Conservation (phyloP, 768 basidiomycete species). For the Grammothele lineata region DNA sequence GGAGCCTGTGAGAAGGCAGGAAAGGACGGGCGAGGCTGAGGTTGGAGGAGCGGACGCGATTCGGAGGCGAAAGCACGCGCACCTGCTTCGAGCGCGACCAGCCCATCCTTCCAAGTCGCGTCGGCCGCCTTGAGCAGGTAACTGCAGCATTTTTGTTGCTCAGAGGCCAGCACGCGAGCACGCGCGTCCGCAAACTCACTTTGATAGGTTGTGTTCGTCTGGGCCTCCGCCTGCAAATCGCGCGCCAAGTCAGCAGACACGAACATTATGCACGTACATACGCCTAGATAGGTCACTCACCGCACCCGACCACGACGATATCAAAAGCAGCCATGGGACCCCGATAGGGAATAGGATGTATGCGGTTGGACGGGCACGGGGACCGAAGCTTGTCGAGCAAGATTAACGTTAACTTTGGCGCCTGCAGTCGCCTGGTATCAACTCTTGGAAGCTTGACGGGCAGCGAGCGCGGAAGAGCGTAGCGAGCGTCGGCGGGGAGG, state of each 20-base stretch:
- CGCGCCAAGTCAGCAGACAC: conserved; percentile 8
- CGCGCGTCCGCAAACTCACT: too few relatives aligned
- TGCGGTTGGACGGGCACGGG: too few relatives aligned
- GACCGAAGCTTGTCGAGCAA: not conserved
- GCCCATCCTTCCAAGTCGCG: conserved; percentile 73
- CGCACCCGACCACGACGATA: conserved; percentile 65
- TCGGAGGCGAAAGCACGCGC: too few relatives aligned
- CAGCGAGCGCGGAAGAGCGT: too few relatives aligned
- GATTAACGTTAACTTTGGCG: too few relatives aligned
- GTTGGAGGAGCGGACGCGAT: too few relatives aligned
- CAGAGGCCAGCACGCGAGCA: too few relatives aligned
- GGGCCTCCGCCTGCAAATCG: conserved; percentile 79
- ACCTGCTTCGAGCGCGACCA: conserved; percentile 88
- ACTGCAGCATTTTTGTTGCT: conserved; percentile 48
- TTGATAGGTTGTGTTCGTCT: conserved; percentile 83
- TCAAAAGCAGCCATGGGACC: conserved; percentile 52
- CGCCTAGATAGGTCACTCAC: conserved; percentile 6
- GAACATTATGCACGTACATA: not conserved
- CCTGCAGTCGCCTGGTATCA: too few relatives aligned
- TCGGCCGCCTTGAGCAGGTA: conserved; percentile 79
- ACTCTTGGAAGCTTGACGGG: too few relatives aligned
- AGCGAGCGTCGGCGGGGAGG: too few relatives aligned
- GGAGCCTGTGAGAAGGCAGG: conserved; percentile 53
- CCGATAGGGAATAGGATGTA: not conserved
- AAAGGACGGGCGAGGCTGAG: not conserved